phyloP scores from a whole-genome alignment of 139 green algal species.

The Chlamydomonas applanata region DNA sequence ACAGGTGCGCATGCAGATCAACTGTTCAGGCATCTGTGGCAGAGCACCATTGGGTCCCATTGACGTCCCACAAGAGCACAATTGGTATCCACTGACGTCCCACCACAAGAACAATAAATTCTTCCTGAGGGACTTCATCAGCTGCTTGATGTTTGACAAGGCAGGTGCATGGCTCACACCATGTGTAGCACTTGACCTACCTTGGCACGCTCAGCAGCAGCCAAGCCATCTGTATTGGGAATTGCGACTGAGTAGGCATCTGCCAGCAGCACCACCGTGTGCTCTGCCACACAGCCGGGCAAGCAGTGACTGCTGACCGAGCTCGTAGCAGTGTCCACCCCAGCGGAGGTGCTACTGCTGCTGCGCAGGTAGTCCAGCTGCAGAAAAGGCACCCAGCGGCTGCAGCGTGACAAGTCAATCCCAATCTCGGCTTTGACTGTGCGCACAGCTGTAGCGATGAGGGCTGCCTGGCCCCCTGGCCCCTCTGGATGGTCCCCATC shows the following conservation, averaged over 20 bases:
- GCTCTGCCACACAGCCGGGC: constrained; percentile 10
- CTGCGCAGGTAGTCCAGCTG: constrained; percentile 37
- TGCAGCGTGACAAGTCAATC: constrained; percentile 44
- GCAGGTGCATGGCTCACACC: too few species aligned
- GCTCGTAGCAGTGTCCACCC: neutral
- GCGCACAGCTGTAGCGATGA: constrained; percentile 48
- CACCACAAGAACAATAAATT: too few species aligned
- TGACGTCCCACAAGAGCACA: too few species aligned
- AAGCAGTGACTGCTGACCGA: too few species aligned
- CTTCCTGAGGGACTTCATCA: too few species aligned
- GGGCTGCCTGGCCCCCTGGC: constrained; percentile 22
- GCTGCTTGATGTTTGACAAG: too few species aligned
- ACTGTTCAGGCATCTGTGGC: too few species aligned
- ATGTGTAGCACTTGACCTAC: too few species aligned
- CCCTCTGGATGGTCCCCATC: constrained; percentile 50
- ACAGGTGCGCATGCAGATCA: too few species aligned
- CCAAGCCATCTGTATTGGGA: constrained; percentile 20
- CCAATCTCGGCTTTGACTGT: constrained; percentile 46
- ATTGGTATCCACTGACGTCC: too few species aligned
- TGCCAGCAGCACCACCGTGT: constrained; percentile 39
- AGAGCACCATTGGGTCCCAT: too few species aligned
- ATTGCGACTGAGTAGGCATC: constrained; percentile 26
- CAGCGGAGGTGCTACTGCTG: neutral
- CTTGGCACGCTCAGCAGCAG: constrained; percentile 7
- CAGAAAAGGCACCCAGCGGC: constrained; percentile 28